A percentile compares a stretch with the other conserved stretches of the same genome.
Conservation (phyloP, 1,284 basidiomycete species). For the Phellinidium pouzarii region DNA sequence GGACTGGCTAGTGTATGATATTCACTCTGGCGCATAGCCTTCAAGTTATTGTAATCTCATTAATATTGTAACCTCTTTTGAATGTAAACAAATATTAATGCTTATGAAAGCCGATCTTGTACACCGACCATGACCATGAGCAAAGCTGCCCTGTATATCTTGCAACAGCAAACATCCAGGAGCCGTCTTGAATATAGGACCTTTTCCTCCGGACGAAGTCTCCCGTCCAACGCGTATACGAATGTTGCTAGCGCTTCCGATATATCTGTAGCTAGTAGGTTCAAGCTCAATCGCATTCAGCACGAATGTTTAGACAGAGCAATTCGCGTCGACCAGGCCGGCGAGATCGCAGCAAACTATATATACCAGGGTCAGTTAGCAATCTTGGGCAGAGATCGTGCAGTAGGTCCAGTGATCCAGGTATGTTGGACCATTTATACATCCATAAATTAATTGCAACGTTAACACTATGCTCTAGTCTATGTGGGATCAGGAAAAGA, state of each 20-base stretch:
- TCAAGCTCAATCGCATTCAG: constrained; percentile 5
- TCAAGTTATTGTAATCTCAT: no score
- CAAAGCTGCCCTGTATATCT: not conserved
- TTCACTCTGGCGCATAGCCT: no score
- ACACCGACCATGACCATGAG: constrained; percentile 3
- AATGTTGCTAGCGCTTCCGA: constrained; percentile 1
- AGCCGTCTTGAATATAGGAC: not conserved
- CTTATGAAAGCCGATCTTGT: not conserved
- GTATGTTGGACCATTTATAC: constrained; percentile 34
- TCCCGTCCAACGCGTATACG: constrained; percentile 13
- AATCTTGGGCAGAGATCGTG: constrained; percentile 57
- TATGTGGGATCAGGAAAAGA: constrained; percentile 97
- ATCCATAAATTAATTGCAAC: not conserved
- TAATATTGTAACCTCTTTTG: not conserved
- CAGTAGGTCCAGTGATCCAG: constrained; percentile 67
- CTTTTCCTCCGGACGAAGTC: not conserved
- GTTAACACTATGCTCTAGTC: constrained; percentile 41
- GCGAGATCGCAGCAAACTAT: constrained; percentile 89
- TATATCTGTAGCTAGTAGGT: constrained; percentile 1
- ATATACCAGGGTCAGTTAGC: constrained; percentile 84
- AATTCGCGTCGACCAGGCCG: constrained; percentile 86
- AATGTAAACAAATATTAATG: no score
- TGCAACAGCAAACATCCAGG: not conserved
- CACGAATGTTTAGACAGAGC: constrained; percentile 44
- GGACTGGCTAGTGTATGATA: no score